Evolutionary conservation across 2,329 filamentous ascomycete species (phyloP), one percentile per base, ranked within the genome.

Genomic region (Podosphaera fusca): DNA sequence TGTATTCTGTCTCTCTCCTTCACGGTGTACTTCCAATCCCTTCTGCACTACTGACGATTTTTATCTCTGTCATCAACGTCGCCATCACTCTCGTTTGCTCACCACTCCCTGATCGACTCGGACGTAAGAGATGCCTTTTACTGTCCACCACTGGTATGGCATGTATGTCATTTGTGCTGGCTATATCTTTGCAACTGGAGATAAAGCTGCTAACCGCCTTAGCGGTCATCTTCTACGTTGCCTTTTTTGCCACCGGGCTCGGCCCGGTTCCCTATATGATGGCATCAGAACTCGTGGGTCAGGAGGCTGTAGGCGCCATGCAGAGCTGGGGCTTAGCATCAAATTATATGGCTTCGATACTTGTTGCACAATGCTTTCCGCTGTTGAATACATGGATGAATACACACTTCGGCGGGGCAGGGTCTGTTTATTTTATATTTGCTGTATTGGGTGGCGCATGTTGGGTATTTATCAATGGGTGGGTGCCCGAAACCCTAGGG

Each of bases 191-290:
- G 59, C 76, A 84, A 53, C 79, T 80, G 61, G 76, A 78, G 33
- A 70, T 85, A 62, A 84, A 89, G 65, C 70, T 85, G 2, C 71
- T 95, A 10, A 94, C 87, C 0, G 89, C 87, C 0, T 66, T 94
- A 0, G 80, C 87, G 0, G 88, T 94, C 0, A 74, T 95, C 9
- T 71, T 84, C 33, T 98, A 96, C 65, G 92, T 96, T 1, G 83
- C 80, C 3, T 87, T 85, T 65, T 98, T 95, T 63, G 92, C 86
- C 0, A 78, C 95, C 12, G 92, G 92, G 0, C 76, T 98, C 0
- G 92, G 92, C 0, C 92, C 92, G 0, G 87, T 98, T 0, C 92
- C 92, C 0, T 98, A 96, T 69, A 94, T 96, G 62, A 76, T 98
- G 52, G 84, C 89, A 0, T 89, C 86, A 1, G 92, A 96, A 69